Base-by-base conservation (phyloP, 2,329 filamentous ascomycete species). In the Pseudogymnoascus pannorum region DNA sequence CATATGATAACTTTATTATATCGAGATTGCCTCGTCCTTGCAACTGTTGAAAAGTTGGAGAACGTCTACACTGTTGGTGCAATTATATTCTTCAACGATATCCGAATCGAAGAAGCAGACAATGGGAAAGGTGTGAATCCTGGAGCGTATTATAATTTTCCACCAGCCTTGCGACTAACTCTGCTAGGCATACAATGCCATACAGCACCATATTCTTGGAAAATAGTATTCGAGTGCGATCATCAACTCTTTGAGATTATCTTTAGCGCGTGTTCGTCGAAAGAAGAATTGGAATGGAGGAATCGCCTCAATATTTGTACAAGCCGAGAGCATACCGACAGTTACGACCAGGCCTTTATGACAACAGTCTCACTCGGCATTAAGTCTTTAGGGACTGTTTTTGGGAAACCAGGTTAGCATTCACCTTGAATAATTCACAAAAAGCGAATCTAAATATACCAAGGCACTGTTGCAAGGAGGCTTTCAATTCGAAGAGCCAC, bases 1-100 rank as follows among this genome's bases (percentile, higher is more conserved):
- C 97, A 96, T 73, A 87, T 96, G 81, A 84, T 93, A 38, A 92
- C 88, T 66, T 80, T 92, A 14, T 78, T 97, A n/a, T 97, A 96
- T 73, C 85, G 86, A 58, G 84, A 90, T 58, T 88, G 89, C 65
- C 75, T 97, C 1, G 83, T 95, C 60, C 80, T 97, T 40, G 91
- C 91, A 6, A 84, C 81, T 8, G 81, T 84, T 12, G 79, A 82
- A 48, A 87, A 83, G 63, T 78, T 80, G n/a, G 83, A 86, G 54
- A 81, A 83, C 20, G 80, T 83, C 36, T 93, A 96, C 71, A 84
- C 83, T 8, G 84, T 93, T 16, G 81, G 91, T 63, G 89, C 89
- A 38, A 90, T 87, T 64, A 85, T 97, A 64, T 79, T 86, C 58
- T 75, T 95, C 29, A 79, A 78, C 48, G 85, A 84, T 63, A 77